Evolutionary conservation across 2,329 filamentous ascomycete species (phyloP).

Genomic region (Talaromyces sp.): DNA sequence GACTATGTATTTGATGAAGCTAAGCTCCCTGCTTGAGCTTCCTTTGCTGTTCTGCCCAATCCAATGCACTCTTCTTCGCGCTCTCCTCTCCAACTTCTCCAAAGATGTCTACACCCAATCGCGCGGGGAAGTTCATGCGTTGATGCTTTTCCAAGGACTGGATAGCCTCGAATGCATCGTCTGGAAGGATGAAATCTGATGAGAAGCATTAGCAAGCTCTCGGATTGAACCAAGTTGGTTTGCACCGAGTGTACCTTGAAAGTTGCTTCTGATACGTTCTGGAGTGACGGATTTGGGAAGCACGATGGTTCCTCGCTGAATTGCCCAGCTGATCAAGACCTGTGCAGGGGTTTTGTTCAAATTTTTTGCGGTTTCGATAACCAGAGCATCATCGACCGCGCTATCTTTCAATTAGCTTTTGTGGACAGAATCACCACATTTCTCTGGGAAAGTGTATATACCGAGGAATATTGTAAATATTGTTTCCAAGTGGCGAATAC

Average conservation of each 20-base stretch:
- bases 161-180: not conserved
- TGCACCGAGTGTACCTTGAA: not conserved
- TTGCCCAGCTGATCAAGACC: not conserved
- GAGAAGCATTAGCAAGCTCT: not conserved
- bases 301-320: not conserved
- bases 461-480: not conserved
- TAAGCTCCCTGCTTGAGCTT: not conserved
- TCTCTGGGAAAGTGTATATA: not conserved
- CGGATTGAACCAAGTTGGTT: not conserved
- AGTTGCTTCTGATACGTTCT: not conserved
- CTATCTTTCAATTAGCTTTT: not conserved
- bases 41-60: not conserved
- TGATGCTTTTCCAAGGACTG: not conserved
- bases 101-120: not conserved
- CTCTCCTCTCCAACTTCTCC: not conserved
- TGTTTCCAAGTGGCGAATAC: not conserved
- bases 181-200: not conserved
- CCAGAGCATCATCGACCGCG: not conserved
- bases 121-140: not conserved
- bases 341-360: not conserved
- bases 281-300: not conserved
- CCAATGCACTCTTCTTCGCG: not conserved
- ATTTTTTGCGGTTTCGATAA: not conserved
- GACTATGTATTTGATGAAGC: not conserved
- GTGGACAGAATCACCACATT: not conserved